Evolutionary conservation across 225 moss, liverwort and hornwort genomes (phyloP).

Genomic region (Ulota crispa): DNA sequence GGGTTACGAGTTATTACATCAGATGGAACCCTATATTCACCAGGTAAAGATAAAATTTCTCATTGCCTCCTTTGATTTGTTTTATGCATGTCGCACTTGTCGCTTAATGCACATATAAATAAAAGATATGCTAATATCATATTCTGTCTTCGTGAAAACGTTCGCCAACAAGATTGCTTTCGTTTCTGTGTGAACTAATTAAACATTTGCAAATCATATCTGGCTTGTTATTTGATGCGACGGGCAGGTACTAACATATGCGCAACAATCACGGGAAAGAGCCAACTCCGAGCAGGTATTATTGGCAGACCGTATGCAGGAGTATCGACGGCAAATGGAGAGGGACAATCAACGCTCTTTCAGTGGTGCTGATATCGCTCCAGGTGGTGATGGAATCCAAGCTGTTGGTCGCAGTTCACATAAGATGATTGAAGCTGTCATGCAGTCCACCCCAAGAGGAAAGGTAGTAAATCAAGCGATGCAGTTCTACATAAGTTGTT

Average conservation of each 20-base stretch:
- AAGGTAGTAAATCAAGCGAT: conserved; percentile 41
- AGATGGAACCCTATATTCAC: conserved; percentile 93
- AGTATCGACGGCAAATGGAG: conserved; percentile 81
- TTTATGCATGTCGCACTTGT: background rate
- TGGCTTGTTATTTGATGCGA: conserved; percentile 21
- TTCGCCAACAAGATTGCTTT: background rate
- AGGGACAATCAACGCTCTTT: conserved; percentile 75
- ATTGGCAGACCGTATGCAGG: conserved; percentile 92
- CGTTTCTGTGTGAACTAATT: background rate
- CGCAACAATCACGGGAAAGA: conserved; percentile 83
- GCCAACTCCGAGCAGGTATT: conserved; percentile 90
- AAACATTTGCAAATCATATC: conserved; percentile 2
- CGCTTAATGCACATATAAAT: background rate
- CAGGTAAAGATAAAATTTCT: conserved; percentile 36
- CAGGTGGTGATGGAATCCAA: conserved; percentile 80
- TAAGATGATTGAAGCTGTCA: conserved; percentile 81
- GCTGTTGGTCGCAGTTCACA: conserved; percentile 86
- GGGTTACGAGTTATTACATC: conserved; percentile 86
- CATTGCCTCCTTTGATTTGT: background rate
- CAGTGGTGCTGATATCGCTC: conserved; percentile 48
- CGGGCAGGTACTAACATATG: conserved; percentile 71
- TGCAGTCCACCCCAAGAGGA: conserved; percentile 90
- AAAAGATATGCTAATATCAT: background rate
- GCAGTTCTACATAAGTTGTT: background rate
- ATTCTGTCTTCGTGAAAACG: background rate